Conservation (phyloP, 306 rosid genomes). For the Quercus robur region DNA sequence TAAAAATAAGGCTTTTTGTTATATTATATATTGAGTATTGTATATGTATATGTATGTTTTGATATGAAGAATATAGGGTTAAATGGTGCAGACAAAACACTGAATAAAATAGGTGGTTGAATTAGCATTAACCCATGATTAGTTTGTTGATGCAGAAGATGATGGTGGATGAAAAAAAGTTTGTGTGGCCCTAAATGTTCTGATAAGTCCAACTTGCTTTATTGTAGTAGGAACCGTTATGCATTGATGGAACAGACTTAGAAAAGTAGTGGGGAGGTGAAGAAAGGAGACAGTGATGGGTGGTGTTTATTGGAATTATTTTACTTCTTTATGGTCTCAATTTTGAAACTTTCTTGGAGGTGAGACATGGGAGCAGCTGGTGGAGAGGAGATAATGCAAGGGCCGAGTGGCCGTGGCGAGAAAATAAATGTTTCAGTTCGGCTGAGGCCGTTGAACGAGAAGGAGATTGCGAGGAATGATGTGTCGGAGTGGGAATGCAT, state of each 20-base stretch:
- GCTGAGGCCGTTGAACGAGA: conserved; percentile 80
- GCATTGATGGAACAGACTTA: conserved; percentile 19
- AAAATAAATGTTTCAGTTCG: conserved; percentile 85
- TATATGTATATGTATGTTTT: conserved; percentile 27
- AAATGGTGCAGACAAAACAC: conserved; percentile 23
- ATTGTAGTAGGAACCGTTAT: conserved; percentile 15
- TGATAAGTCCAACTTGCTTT: conserved; percentile 33
- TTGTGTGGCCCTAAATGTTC: conserved; percentile 42
- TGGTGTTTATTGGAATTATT: conserved; percentile 16
- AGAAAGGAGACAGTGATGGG: conserved; percentile 21
- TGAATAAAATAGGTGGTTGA: conserved; percentile 21
- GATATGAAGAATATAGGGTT: conserved; percentile 12
- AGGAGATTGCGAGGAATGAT: conserved; percentile 66
- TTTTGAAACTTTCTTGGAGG: conserved; percentile 34
- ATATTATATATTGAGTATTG: conserved; percentile 26
- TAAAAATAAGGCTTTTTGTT: not conserved
- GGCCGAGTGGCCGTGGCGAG: conserved; percentile 43
- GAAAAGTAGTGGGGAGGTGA: conserved; percentile 24
- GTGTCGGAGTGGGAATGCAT: conserved; percentile 96
- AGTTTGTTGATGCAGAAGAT: conserved; percentile 56
- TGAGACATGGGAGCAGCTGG: conserved; percentile 65
- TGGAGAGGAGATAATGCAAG: conserved; percentile 60
- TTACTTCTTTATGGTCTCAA: conserved; percentile 29
- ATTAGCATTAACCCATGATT: conserved; percentile 48
- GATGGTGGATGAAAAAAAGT: conserved; percentile 45